phyloP scores from a whole-genome alignment of 129 eudicot species.

The Gnaphalium uliginosum region DNA sequence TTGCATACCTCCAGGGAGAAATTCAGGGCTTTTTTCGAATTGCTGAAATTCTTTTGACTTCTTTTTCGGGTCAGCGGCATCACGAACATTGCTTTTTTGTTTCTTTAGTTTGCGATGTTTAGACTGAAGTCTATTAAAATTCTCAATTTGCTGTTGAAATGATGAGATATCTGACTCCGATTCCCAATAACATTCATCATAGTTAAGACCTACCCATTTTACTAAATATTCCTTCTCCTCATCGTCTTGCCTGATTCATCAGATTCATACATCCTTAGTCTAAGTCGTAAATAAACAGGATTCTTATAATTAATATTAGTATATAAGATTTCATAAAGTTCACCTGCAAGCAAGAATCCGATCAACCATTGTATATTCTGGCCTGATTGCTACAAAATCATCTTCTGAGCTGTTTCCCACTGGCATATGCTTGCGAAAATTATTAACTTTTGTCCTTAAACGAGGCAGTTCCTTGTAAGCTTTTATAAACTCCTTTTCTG shows the following conservation, averaged over 20 bases:
- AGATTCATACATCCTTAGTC: conserved; percentile 13
- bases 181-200: conserved; percentile 99
- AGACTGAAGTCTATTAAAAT: conserved; percentile 59
- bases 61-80: conserved; percentile 53
- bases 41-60: conserved; percentile 88
- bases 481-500: conserved; percentile 79
- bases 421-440: conserved; percentile 71
- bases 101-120: conserved; percentile 57
- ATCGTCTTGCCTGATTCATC: conserved; percentile 52
- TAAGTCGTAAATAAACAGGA: background rate
- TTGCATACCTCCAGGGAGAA: conserved; percentile 82
- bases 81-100: conserved; percentile 52
- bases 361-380: conserved; percentile 97
- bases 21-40: conserved; percentile 80
- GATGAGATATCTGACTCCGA: conserved; percentile 79
- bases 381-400: conserved; percentile 79
- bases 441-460: conserved; percentile 79
- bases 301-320: background rate
- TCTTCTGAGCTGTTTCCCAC: conserved; percentile 64
- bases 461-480: conserved; percentile 91
- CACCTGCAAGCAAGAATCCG: conserved; percentile 95
- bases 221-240: conserved; percentile 88
- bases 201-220: conserved; percentile 86
- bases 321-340: background rate
- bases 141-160: conserved; percentile 85